These are phyloP conservation scores for Trichoderma oligosporum DNA, from an alignment of 2,329 filamentous ascomycete genomes.

Conservation along the genomic window DNA sequence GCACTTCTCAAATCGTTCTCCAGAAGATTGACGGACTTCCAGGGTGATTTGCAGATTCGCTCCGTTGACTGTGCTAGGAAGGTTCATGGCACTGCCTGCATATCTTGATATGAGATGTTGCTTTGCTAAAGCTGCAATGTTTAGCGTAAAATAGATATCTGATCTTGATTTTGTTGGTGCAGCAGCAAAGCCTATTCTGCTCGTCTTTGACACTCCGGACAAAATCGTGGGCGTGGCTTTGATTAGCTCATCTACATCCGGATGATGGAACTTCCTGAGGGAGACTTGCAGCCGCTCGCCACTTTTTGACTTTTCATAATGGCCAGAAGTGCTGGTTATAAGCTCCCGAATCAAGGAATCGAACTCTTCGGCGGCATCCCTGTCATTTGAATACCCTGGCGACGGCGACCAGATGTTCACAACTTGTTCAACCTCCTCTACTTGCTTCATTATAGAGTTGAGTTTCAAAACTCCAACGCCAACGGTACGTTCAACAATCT, in stretches of 20 bases:
- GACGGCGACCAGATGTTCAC: constrained; percentile 73
- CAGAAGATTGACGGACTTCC: constrained; percentile 75
- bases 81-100: constrained; percentile 69
- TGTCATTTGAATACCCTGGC: constrained; percentile 51
- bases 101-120: constrained; percentile 67
- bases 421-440: constrained; percentile 69
- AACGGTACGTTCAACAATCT: constrained; percentile 53
- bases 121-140: constrained; percentile 71
- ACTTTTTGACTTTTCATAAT: constrained; percentile 67
- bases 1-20: constrained; percentile 80
- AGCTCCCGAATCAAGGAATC: constrained; percentile 69
- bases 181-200: constrained; percentile 89
- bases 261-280: constrained; percentile 70
- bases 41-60: constrained; percentile 82
- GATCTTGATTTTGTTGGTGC: constrained; percentile 84
- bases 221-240: constrained; percentile 84
- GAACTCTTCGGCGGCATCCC: constrained; percentile 62
- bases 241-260: constrained; percentile 76
- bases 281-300: constrained; percentile 77
- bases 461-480: constrained; percentile 76
- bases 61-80: constrained; percentile 59
- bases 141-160: constrained; percentile 90
- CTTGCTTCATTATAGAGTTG: constrained; percentile 68
- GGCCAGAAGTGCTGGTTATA: constrained; percentile 68
- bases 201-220: constrained; percentile 74